phyloP scores from a whole-genome alignment of 176 grass and related monocot genomes.

The Oryza punctata region DNA sequence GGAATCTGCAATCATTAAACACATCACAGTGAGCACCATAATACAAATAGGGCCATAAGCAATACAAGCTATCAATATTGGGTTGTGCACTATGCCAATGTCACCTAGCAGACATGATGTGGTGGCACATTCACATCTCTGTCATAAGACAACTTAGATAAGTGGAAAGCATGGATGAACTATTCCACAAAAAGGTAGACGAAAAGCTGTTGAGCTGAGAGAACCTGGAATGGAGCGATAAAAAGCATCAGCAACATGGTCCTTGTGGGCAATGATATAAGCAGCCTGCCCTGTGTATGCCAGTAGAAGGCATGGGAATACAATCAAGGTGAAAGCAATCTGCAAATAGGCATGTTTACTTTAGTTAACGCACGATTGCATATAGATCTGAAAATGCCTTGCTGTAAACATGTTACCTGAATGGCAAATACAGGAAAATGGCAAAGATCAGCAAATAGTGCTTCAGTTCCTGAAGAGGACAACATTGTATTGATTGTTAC shows the following conservation, averaged over 20 bases:
- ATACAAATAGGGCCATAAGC: conserved; percentile 16
- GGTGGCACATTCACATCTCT: conserved; percentile 32
- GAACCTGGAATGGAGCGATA: conserved; percentile 98
- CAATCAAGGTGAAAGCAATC: conserved; percentile 92
- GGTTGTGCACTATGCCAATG: neutral
- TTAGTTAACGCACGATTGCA: conserved; percentile 7
- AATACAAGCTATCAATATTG: conserved; percentile 18
- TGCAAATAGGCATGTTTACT: conserved; percentile 42
- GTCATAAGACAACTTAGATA: conserved; percentile 15
- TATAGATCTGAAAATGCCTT: neutral
- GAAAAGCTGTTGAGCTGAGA: neutral
- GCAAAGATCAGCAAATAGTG: conserved; percentile 94
- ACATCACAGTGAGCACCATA: conserved; percentile 21
- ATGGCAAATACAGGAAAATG: conserved; percentile 96
- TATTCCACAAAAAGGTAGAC: neutral
- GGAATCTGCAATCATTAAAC: conserved; percentile 57
- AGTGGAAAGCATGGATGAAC: conserved; percentile 21
- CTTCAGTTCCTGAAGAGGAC: conserved; percentile 83
- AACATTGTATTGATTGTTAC: conserved; percentile 16
- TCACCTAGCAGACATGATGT: conserved; percentile 28
- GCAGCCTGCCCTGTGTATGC: conserved; percentile 94
- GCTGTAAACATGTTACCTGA: conserved; percentile 60
- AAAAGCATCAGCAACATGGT: conserved; percentile 77
- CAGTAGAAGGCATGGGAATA: conserved; percentile 97
- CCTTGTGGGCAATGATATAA: conserved; percentile 70